These are phyloP conservation scores for Blastobotrys raffinosifermentans DNA, from an alignment of 1,139 yeast genomes.

Conservation along the genomic window DNA sequence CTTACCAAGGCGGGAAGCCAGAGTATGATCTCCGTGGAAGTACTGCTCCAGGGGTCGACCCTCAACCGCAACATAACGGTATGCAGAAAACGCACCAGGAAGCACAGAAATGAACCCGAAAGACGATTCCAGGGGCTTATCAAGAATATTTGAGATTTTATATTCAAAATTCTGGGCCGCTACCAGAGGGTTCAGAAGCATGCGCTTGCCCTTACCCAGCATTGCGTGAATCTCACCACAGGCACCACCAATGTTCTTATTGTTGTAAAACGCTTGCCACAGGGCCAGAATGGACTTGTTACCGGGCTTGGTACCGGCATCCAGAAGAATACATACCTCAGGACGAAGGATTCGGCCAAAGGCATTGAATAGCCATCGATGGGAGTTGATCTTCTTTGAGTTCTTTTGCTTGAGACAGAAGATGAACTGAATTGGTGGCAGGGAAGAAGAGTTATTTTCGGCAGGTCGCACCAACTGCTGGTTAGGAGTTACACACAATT, in stretches of 20 bases:
- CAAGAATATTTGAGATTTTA: conserved; percentile 89
- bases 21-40: conserved; percentile 79
- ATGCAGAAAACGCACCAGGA: conserved; percentile 96
- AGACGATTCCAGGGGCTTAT: conserved; percentile 86
- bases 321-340: conserved; percentile 73
- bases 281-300: conserved; percentile 77
- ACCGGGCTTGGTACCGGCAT: conserved; percentile 95
- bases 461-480: conserved; percentile 41
- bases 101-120: conserved; percentile 91
- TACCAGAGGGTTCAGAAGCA: conserved; percentile 77
- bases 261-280: conserved; percentile 95
- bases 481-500: conserved; percentile 52
- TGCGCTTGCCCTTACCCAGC: conserved; percentile 79
- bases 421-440: conserved; percentile 78
- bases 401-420: conserved; percentile 85
- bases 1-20: conserved; percentile 40
- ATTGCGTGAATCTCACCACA: conserved; percentile 95
- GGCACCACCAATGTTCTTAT: conserved; percentile 95
- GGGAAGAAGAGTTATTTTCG: conserved; percentile 55
- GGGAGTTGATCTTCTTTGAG: conserved; percentile 89
- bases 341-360: conserved; percentile 84
- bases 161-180: conserved; percentile 96
- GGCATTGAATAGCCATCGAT: conserved; percentile 94
- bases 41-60: conserved; percentile 74
- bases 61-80: conserved; percentile 34